These are phyloP conservation scores for Sequoiadendron giganteum DNA, from an alignment of 75 land plant species.

Conservation along the genomic window DNA sequence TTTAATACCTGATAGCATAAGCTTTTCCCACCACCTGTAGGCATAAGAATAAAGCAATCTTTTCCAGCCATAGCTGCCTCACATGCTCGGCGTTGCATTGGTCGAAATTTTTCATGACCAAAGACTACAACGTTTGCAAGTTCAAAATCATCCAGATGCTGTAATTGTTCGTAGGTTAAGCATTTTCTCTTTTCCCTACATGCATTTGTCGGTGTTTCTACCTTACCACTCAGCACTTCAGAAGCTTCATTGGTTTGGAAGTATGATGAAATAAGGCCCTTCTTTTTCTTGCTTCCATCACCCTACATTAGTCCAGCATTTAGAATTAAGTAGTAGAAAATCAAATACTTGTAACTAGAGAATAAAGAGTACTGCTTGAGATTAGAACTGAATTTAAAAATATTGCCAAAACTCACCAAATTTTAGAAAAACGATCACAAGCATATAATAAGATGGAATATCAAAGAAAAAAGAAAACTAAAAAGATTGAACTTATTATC, in stretches of 20 bases:
- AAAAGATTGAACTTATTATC: neutral
- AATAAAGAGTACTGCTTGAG: neutral
- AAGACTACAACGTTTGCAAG: slow-evolving; percentile 80
- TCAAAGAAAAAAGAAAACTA: neutral
- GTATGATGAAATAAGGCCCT: neutral
- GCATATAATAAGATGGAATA: neutral
- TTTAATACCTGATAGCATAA: slow-evolving; percentile 77
- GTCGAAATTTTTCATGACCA: slow-evolving; percentile 63
- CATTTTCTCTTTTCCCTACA: neutral
- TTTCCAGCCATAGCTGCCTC: slow-evolving; percentile 54
- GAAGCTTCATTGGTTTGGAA: neutral
- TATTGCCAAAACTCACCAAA: neutral
- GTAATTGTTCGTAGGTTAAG: slow-evolving; percentile 56
- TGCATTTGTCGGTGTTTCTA: neutral
- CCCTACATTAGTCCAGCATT: slow-evolving; percentile 2
- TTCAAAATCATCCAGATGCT: slow-evolving; percentile 63
- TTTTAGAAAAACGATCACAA: neutral
- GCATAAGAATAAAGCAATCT: slow-evolving; percentile 87
- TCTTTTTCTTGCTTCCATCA: neutral
- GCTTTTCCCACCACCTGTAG: slow-evolving; percentile 94
- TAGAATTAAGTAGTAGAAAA: neutral
- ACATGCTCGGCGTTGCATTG: slow-evolving; percentile 73
- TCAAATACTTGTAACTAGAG: neutral
- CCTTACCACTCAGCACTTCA: neutral
- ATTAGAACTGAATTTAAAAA: neutral